Base-by-base conservation (phyloP, 2,329 filamentous ascomycete species). In the Myotisia sp. region DNA sequence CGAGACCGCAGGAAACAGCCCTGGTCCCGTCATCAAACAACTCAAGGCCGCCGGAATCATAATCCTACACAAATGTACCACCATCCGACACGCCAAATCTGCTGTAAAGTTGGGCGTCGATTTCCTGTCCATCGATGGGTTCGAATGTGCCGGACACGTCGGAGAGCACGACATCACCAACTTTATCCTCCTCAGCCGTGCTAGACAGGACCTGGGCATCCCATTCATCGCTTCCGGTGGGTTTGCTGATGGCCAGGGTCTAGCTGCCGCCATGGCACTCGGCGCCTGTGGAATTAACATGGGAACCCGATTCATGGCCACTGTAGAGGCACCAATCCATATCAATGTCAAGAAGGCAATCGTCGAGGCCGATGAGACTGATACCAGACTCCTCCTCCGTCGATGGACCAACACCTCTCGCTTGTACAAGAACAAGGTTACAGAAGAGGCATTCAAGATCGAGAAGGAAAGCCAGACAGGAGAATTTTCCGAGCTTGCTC, bases 291-390 rank as follows among this genome's bases (percentile, higher is more conserved):
- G 90, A 42, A 77, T 95, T 62, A 98, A 98, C 63, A 98, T 98
- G 90, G 90, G 90, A 38, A 98, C 90, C 6, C 70, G 90, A 26
- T 98, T 95, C 65, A 92, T 98, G 82, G 87, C 80, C 64, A 95
- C 90, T 0, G 68, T 87, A 28, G 90, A 95, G 60, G 77, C 86
- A 10, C 90, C 90, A 1, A 81, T 98, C 43, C 90, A 98, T 62
- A 56, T 74, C 31, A 92, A 92, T 46, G 84, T 98, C 65, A 98
- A 98, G 70, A 70, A 92, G 57, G 70, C 80, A 46, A 98, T 98
- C 50, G 85, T 94, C 33, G 70, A 74, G 36, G 81, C 86, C 1
- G 70, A 84, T 43, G 90, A 98, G 67, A 85, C 80, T 14, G 84
- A 95, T 57, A 98, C 90, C 0, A 75, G 85, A 45, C 69, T 98